phyloP scores from a whole-genome alignment of 2,329 filamentous ascomycete species.

The Dryadomyces sulphureus region DNA sequence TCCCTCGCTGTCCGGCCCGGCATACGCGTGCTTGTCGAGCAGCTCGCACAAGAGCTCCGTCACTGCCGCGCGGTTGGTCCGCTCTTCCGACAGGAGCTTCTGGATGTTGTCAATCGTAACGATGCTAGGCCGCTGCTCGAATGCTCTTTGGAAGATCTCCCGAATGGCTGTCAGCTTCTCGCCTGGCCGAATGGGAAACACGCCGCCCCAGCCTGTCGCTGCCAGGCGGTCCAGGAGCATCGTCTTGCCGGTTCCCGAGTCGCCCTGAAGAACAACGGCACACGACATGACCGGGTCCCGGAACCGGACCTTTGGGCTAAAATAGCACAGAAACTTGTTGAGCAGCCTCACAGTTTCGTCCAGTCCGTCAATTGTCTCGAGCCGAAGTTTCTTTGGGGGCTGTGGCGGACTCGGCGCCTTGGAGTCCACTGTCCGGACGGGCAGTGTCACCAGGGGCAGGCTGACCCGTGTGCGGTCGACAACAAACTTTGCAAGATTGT shows the following conservation, averaged over 20 bases:
- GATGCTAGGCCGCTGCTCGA: conserved; percentile 55
- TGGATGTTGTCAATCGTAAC: conserved; percentile 70
- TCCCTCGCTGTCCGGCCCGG: conserved; percentile 11
- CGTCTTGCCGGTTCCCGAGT: conserved; percentile 73
- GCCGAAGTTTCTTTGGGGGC: conserved; percentile 11
- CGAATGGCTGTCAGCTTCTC: conserved; percentile 46
- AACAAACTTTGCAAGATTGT: conserved; percentile 28
- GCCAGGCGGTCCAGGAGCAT: conserved; percentile 56
- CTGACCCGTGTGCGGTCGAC: conserved; percentile 17
- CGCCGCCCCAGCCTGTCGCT: conserved; percentile 53
- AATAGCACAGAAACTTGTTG: conserved; percentile 42
- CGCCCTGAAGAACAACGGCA: conserved; percentile 63
- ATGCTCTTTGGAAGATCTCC: conserved; percentile 55
- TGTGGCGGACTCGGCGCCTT: background rate
- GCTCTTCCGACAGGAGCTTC: conserved; percentile 47
- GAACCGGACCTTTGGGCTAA: conserved; percentile 16
- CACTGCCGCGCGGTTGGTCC: conserved; percentile 32
- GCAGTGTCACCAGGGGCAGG: conserved; percentile 19
- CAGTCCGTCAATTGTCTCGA: conserved; percentile 53
- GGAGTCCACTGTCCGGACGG: background rate
- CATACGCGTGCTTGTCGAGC: conserved; percentile 29
- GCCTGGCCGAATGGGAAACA: conserved; percentile 43
- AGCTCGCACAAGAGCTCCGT: conserved; percentile 36
- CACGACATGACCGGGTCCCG: conserved; percentile 18
- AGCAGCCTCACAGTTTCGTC: conserved; percentile 46